These are phyloP conservation scores for Aspergillus brunneoviolaceus DNA, from an alignment of 2,329 filamentous ascomycete genomes.

Conservation along the genomic window DNA sequence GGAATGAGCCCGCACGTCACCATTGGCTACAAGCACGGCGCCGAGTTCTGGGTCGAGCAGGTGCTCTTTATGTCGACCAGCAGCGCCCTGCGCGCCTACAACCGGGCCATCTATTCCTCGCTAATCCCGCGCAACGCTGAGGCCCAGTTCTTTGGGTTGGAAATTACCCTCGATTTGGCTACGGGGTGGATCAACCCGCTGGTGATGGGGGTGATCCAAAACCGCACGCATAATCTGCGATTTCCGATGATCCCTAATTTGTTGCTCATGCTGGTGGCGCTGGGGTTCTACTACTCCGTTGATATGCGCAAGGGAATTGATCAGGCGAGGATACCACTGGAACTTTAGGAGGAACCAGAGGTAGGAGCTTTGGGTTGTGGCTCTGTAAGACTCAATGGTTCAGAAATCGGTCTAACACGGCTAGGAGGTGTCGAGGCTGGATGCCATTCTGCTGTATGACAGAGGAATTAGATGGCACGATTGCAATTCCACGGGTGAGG, in stretches of 20 bases:
- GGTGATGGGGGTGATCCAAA: constrained; percentile 13
- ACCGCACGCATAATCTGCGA: constrained; percentile 15
- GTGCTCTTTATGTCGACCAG: constrained; percentile 15
- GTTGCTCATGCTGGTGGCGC: constrained; percentile 12
- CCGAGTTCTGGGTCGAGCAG: constrained; percentile 17
- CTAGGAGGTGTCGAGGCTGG: no score
- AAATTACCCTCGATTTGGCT: constrained; percentile 15
- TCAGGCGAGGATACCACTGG: constrained; percentile 12
- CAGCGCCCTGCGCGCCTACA: constrained; percentile 15
- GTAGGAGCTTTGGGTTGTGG: no score
- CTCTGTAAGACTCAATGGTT: no score
- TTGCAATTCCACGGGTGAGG: no score
- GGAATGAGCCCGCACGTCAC: constrained; percentile 14
- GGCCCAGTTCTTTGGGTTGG: constrained; percentile 16
- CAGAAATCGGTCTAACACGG: no score
- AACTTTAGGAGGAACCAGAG: no score
- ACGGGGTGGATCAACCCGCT: constrained; percentile 18
- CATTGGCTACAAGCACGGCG: constrained; percentile 15
- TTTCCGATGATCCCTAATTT: constrained; percentile 18
- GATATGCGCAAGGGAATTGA: constrained; percentile 15
- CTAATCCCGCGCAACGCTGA: constrained; percentile 12
- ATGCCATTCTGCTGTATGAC: no score
- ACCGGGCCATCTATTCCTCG: constrained; percentile 12
- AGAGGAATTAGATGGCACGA: no score
- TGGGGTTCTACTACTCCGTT: constrained; percentile 11